Conservation (phyloP, 192 early-diverging fungal genomes). For the Coemansia sp. region DNA sequence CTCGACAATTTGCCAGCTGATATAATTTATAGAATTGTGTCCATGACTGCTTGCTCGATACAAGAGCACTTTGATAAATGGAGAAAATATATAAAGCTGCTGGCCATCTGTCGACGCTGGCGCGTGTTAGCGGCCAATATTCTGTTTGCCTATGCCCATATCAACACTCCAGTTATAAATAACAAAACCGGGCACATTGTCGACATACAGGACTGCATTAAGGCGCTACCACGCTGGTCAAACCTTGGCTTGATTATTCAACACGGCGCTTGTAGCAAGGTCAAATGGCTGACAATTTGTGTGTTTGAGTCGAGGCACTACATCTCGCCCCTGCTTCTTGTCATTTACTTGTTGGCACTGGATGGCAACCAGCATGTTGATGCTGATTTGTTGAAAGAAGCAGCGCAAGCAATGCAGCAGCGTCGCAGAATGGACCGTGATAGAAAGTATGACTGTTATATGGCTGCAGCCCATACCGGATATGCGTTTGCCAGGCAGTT, state of each 20-base stretch:
- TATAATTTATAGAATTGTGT: neutral
- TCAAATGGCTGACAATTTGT: neutral
- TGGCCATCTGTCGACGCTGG: slow-evolving; percentile 1
- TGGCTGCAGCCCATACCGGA: neutral
- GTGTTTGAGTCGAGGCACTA: neutral
- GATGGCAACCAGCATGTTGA: neutral
- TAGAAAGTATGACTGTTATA: neutral
- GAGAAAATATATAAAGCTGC: neutral
- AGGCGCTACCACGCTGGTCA: neutral
- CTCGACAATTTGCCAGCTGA: neutral
- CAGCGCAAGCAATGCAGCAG: slow-evolving; percentile 2
- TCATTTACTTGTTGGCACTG: neutral
- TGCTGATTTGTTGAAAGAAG: neutral
- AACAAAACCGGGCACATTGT: neutral
- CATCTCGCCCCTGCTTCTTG: neutral
- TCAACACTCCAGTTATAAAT: neutral
- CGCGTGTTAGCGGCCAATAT: neutral
- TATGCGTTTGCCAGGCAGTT: neutral
- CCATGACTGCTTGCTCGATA: neutral
- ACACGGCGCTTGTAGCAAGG: neutral
- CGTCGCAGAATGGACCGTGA: neutral
- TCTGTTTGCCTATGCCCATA: neutral
- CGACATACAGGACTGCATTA: neutral
- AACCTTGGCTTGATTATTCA: neutral
- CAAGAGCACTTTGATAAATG: neutral